Percentiles rank a stretch among this genome's conserved stretches.
Evolutionary conservation across 805 yeast genomes (phyloP).

Genomic region (Priceomyces haplophilus): DNA sequence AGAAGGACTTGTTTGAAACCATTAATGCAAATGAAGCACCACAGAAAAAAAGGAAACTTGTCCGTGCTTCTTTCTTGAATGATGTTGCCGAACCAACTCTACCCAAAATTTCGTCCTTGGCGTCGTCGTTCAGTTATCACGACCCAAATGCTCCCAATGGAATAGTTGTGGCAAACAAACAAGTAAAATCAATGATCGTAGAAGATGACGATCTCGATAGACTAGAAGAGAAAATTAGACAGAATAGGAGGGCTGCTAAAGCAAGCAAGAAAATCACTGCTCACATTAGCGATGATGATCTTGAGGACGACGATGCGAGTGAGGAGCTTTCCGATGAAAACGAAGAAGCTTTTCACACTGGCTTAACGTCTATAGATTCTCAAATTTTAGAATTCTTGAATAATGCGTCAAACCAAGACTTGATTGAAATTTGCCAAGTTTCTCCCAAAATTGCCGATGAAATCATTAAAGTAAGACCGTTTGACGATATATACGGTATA

Average conservation of each 20-base stretch:
- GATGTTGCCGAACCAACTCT: constrained; percentile 9
- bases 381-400: constrained; percentile 77
- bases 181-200: constrained; percentile 10
- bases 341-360: constrained; percentile 29
- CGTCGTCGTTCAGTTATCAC: constrained; percentile 10
- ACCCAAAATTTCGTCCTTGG: constrained; percentile 6
- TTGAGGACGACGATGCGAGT: constrained; percentile 43
- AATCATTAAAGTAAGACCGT: constrained; percentile 72
- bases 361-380: constrained; percentile 51
- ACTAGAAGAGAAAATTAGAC: constrained; percentile 37
- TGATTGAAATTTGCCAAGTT: constrained; percentile 76
- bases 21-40: constrained; percentile 10
- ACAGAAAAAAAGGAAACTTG: constrained; percentile 33
- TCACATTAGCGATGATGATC: constrained; percentile 42
- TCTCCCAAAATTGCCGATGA: constrained; percentile 61
- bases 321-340: constrained; percentile 49
- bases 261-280: constrained; percentile 8
- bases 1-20: constrained; percentile 28
- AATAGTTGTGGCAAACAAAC: constrained; percentile 11
- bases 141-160: constrained; percentile 8
- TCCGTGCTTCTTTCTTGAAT: constrained; percentile 27
- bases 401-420: constrained; percentile 67
- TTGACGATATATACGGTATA: constrained; percentile 52
- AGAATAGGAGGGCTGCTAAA: constrained; percentile 24
- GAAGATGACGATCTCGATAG: constrained; percentile 37